phyloP scores from a whole-genome alignment of 1,284 basidiomycete species.

The Ceraceosorus guamensis region DNA sequence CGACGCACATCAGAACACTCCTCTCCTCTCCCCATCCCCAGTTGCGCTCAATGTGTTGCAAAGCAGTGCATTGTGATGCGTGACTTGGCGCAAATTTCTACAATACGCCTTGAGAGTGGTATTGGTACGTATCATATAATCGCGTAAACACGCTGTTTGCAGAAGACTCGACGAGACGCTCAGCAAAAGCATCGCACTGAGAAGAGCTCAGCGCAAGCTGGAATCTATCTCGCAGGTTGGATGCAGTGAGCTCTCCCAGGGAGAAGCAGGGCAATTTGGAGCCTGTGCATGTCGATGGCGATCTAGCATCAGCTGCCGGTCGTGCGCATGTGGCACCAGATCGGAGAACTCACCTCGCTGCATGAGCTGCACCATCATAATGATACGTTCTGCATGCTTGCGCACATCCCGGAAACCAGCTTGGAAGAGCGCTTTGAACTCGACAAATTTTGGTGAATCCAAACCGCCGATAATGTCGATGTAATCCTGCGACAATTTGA shows the following conservation, averaged over 20 bases:
- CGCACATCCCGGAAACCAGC: conserved; percentile 87
- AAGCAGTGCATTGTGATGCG: no score
- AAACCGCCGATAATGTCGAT: conserved; percentile 90
- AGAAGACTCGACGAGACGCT: conserved; percentile 34
- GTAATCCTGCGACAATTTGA: conserved; percentile 93
- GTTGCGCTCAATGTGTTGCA: no score
- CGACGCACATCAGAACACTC: no score
- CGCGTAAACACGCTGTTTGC: conserved; percentile 45
- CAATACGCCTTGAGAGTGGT: neutral
- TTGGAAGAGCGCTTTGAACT: conserved; percentile 80
- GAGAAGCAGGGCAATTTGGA: conserved; percentile 87
- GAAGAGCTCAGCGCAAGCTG: conserved; percentile 80
- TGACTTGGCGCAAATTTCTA: no score
- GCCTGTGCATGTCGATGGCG: conserved; percentile 54
- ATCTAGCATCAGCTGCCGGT: no score
- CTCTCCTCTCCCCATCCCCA: no score
- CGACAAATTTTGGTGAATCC: conserved; percentile 66
- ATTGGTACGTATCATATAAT: conserved; percentile 46
- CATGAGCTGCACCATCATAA: conserved; percentile 93
- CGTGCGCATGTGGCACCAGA: no score
- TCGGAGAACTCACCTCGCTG: conserved; percentile 63
- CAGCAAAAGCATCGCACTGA: conserved; percentile 76
- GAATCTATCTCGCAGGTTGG: conserved; percentile 81
- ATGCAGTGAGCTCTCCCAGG: conserved; percentile 79
- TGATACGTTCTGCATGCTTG: conserved; percentile 93